A percentile compares a stretch with the other conserved stretches of the same genome.
Evolutionary conservation across 352 stramenopile species (phyloP).

Genomic region (Phytopythium boreale): DNA sequence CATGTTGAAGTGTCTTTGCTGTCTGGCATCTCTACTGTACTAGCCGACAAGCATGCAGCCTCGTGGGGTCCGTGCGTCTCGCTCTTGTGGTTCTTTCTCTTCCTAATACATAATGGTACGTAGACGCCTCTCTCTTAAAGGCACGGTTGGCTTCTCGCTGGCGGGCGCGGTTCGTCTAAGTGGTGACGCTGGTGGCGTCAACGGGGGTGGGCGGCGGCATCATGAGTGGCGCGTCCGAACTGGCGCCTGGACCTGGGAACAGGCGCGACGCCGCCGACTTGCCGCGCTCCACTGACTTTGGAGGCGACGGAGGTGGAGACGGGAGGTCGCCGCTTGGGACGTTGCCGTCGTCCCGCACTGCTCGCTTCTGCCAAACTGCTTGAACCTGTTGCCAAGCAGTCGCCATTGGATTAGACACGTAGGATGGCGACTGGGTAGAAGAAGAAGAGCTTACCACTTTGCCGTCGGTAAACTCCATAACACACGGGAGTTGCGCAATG

Average conservation of each 20-base stretch:
- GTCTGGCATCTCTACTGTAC: no score
- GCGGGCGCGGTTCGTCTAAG: neutral
- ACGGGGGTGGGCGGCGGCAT: constrained; percentile 1
- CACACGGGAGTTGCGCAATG: constrained; percentile 57
- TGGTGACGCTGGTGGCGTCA: neutral
- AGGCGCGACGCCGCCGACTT: constrained; percentile 18
- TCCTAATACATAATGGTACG: constrained; percentile 5
- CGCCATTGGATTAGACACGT: neutral
- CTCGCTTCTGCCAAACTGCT: constrained; percentile 59
- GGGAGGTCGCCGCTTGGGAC: neutral
- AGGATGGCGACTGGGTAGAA: neutral
- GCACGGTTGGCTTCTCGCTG: neutral
- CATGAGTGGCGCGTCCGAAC: neutral
- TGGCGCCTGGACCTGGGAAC: constrained; percentile 6
- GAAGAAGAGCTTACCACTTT: constrained; percentile 28
- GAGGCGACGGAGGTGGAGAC: constrained; percentile 3
- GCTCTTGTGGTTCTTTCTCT: neutral
- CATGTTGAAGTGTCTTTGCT: no score
- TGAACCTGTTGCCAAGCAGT: constrained; percentile 33
- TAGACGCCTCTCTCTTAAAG: neutral
- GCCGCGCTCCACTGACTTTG: constrained; percentile 8
- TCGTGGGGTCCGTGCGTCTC: neutral
- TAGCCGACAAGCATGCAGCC: no score
- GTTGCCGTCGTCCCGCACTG: constrained; percentile 31
- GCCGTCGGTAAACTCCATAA: constrained; percentile 62